Base-by-base conservation (phyloP, 257 asterid species). In the Petunia secreta region DNA sequence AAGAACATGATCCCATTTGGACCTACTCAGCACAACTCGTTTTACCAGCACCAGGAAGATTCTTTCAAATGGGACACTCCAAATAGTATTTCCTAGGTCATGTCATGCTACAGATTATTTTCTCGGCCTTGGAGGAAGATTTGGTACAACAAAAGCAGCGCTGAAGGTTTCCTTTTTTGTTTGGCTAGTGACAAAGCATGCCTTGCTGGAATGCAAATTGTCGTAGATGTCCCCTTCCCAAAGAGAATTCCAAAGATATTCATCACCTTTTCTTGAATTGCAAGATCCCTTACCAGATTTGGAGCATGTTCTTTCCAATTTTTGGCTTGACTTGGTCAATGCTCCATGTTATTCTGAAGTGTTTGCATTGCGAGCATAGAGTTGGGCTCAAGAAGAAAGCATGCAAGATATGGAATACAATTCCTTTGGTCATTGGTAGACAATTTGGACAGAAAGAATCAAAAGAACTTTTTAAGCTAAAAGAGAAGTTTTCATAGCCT, bases 241-340 rank as follows among this genome's bases (percentile, higher is more conserved):
- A 41, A 67, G 75, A 15, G 54, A 41, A 43, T 8, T 37, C 37
- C 41, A 8, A 67, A n/a, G 75, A 41, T 4, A 14, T 36, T 41
- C n/a, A 11, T 11, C 54, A 67, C 39, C 44, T 3, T 15, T 15
- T 67, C 43, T 67, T 67, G 36, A 38, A 67, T 39, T 48, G 52
- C 53, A 67, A 43, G 75, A 8, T 40, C 39, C 41, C 75, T 67
- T 37, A n/a, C 55, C 75, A 67, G 39, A 67, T n/a, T 67, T 36
- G 16, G n/a, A 43, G 55, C 44, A n/a, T 48, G 55, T 43, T 67
- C 75, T 67, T 43, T 43, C 4, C 55, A n/a, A 41, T 67, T n/a
- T 41, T 41, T 15, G 4, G 44, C 75, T 3, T 67, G 75, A 41
- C 44, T 6, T 1, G 4, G 55, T 3, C 55, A 67, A 5, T 41